A percentile compares a stretch with the other conserved stretches of the same genome.
Conservation (phyloP, 2,329 filamentous ascomycete species). For the Xylariaceae sp. region DNA sequence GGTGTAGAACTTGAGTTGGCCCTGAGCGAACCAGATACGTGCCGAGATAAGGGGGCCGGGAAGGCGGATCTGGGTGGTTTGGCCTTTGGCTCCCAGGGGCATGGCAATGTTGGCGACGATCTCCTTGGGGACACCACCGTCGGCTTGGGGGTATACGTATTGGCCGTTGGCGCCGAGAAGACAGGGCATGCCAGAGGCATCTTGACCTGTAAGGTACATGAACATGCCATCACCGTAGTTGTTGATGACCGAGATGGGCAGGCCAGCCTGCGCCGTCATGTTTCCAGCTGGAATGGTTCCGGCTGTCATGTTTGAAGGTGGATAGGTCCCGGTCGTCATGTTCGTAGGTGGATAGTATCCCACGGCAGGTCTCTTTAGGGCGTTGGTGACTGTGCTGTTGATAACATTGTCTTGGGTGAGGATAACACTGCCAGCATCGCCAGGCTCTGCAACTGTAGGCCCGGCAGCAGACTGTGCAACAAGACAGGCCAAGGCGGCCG, state of each 20-base stretch:
- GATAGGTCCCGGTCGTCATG: not conserved
- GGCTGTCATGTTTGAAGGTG: too few relatives aligned
- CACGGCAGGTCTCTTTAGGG: not conserved
- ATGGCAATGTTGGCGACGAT: constrained; percentile 32
- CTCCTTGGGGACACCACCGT: constrained; percentile 10
- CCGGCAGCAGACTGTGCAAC: constrained; percentile 11
- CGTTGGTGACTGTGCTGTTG: constrained; percentile 11
- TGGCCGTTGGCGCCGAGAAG: constrained; percentile 14
- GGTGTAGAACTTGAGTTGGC: constrained; percentile 37
- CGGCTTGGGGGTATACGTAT: constrained; percentile 16
- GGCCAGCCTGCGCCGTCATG: not conserved
- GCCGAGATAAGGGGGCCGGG: constrained; percentile 37
- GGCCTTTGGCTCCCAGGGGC: constrained; percentile 34
- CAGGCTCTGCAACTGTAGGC: constrained; percentile 12
- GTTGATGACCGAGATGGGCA: constrained; percentile 14
- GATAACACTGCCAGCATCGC: constrained; percentile 12
- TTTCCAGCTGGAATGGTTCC: not conserved
- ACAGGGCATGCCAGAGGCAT: constrained; percentile 6
- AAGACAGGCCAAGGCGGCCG: constrained; percentile 14
- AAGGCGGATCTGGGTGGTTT: constrained; percentile 35
- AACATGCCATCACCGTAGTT: constrained; percentile 17
- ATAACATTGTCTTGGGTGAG: constrained; percentile 16
- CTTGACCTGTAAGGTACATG: constrained; percentile 14
- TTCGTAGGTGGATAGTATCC: not conserved
- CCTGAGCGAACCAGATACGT: constrained; percentile 39